phyloP scores from a whole-genome alignment of 176 grass and related monocot genomes.

The Hyparrhenia diplandra region DNA sequence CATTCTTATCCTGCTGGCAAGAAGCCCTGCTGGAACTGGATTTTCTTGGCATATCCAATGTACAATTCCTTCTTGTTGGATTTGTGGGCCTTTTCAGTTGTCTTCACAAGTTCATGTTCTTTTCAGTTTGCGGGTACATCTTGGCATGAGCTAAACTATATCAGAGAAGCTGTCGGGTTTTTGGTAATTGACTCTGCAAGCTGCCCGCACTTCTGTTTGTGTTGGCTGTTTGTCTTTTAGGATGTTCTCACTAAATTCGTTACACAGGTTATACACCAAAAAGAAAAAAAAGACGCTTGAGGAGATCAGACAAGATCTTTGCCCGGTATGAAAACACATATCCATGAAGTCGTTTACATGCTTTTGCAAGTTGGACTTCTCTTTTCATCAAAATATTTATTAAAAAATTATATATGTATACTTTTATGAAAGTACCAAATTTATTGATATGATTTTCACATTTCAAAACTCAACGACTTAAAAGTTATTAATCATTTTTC shows the following conservation, averaged over 20 bases:
- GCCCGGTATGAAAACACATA: slow-evolving; percentile 60
- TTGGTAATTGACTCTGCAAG: slow-evolving; percentile 54
- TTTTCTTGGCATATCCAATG: neutral
- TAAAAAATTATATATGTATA: too few relatives aligned
- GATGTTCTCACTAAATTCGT: slow-evolving; percentile 25
- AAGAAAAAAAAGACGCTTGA: slow-evolving; percentile 88
- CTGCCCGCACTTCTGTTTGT: neutral
- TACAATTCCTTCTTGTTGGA: too few relatives aligned
- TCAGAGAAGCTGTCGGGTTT: slow-evolving; percentile 94
- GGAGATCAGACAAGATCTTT: slow-evolving; percentile 92
- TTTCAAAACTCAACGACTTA: too few relatives aligned
- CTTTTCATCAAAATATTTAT: too few relatives aligned
- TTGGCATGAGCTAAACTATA: slow-evolving; percentile 97
- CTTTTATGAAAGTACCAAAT: too few relatives aligned
- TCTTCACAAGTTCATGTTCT: slow-evolving; percentile 27
- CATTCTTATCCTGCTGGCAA: neutral
- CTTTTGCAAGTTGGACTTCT: too few relatives aligned
- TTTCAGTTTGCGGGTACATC: slow-evolving; percentile 90
- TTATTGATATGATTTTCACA: too few relatives aligned
- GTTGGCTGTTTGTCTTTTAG: slow-evolving; percentile 7
- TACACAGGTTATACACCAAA: slow-evolving; percentile 91
- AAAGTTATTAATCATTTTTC: too few relatives aligned
- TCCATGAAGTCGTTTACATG: too few relatives aligned
- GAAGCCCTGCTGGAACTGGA: slow-evolving; percentile 10
- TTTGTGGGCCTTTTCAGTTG: neutral